Base-by-base conservation (phyloP, 371 early-diverging fungal genomes). In the Syncephalastrum sp. region DNA sequence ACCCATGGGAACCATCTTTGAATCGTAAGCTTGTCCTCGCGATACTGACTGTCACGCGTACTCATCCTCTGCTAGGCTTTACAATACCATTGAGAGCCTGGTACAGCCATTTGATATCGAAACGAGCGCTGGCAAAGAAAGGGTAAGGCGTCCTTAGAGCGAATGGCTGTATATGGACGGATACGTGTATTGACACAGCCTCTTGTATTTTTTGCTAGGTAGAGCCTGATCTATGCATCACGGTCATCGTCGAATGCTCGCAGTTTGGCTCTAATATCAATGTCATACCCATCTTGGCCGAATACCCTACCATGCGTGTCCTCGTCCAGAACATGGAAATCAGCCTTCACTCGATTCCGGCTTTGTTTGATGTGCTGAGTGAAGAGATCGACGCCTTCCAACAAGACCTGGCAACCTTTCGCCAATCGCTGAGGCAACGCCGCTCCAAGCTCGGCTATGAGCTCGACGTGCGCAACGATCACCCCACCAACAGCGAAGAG, bases 241-340 rank as follows among this genome's bases (percentile, higher is more conserved):
- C 88, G 1, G 87, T 91, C 38, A 82, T 91, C 44, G 91, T 88
- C 4, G 91, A 91, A 58, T 86, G 86, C 63, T 74, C 84, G 16
- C 82, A 84, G 58, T 80, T 88, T 64, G 82, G 83, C 59, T 83
- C 84, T 47, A 86, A 84, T 45, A 68, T 77, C 53, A 76, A 81
- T 57, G 72, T 79, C 6, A 79, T 82, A 60, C 82, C 79, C 25
- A 69, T 77, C 46, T 57, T 85, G 15, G 80, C 75, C 13, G 75
- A 79, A 59, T 83, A 82, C 54, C 87, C 84, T 1, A 84, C 87
- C 2, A 79, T 88, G 73, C 79, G 82, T 21, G 87, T 89, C 4
- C 61, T 91, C 4, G 42, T 91, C 19, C 88, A 90, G 55, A 83
- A 88, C 49, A 68, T 84, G 4, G 52, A 62, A 12, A 65, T 91